These are phyloP conservation scores for Garcia nutans DNA, from an alignment of 345 rosid species.

Conservation along the genomic window DNA sequence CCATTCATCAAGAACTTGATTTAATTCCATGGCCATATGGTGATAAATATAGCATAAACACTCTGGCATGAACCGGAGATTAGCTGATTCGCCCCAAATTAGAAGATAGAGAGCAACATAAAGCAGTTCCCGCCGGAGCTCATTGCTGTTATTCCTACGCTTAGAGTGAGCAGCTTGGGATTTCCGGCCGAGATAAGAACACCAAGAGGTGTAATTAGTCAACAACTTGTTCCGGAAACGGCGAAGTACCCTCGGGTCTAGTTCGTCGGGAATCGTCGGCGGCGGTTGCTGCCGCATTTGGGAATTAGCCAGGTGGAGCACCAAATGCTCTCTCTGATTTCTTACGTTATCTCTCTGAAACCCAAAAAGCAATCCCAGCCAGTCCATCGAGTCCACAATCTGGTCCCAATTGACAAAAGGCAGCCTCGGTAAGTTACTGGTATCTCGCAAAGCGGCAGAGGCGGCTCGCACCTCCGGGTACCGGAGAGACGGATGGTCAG, in stretches of 20 bases:
- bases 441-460: slow-evolving; percentile 53
- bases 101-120: slow-evolving; percentile 51
- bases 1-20: slow-evolving; percentile 33
- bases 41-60: slow-evolving; percentile 59
- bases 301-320: slow-evolving; percentile 79
- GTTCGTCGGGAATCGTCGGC: slow-evolving; percentile 47
- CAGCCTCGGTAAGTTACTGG: slow-evolving; percentile 60
- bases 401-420: slow-evolving; percentile 48
- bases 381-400: slow-evolving; percentile 71
- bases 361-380: slow-evolving; percentile 67
- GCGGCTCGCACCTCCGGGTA: slow-evolving; percentile 73
- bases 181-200: slow-evolving; percentile 54
- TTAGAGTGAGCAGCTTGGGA: slow-evolving; percentile 38
- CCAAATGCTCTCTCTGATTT: slow-evolving; percentile 87
- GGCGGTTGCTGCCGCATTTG: slow-evolving; percentile 75
- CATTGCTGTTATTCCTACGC: slow-evolving; percentile 17
- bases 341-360: slow-evolving; percentile 72
- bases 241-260: slow-evolving; percentile 59
- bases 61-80: slow-evolving; percentile 56
- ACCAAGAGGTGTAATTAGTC: slow-evolving; percentile 69
- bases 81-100: slow-evolving; percentile 70
- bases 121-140: slow-evolving; percentile 50
- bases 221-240: slow-evolving; percentile 61
- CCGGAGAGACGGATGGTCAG: slow-evolving; percentile 79
- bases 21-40: slow-evolving; percentile 57